These are phyloP conservation scores for Gypsophila paniculata DNA, from an alignment of 179 eudicot species.

Conservation along the genomic window DNA sequence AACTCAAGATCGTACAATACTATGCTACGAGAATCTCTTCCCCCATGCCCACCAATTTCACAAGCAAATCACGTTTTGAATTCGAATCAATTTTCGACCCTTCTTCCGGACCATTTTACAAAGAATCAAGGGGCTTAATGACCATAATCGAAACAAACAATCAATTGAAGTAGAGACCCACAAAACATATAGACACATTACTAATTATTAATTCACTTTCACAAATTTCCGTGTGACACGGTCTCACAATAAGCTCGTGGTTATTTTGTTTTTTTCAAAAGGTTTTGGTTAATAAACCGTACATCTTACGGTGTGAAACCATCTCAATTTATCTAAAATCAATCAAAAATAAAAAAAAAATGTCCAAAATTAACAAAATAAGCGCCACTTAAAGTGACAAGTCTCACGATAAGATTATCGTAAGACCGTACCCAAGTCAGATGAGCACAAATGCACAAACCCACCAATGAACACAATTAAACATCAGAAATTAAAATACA, in stretches of 20 bases:
- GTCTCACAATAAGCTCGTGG: not conserved
- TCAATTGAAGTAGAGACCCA: not conserved
- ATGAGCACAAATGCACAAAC: too few species aligned
- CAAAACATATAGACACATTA: not conserved
- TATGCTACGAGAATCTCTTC: not conserved
- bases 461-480: too few species aligned
- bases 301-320: too few species aligned
- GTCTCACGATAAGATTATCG: too few species aligned
- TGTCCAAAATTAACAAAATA: too few species aligned
- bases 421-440: too few species aligned
- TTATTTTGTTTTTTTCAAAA: too few species aligned
- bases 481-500: too few species aligned
- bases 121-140: not conserved
- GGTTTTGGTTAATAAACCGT: too few species aligned
- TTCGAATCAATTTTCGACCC: not conserved
- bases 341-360: too few species aligned
- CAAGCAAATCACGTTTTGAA: not conserved
- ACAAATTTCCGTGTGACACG: not conserved
- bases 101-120: not conserved
- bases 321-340: too few species aligned
- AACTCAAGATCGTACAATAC: not conserved
- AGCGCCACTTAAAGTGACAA: too few species aligned
- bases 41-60: constrained; percentile 1
- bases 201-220: not conserved
- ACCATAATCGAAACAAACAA: constrained; percentile 1